These are phyloP conservation scores for Cystofilobasidium capitatum DNA, from an alignment of 768 basidiomycete species.

Conservation along the genomic window DNA sequence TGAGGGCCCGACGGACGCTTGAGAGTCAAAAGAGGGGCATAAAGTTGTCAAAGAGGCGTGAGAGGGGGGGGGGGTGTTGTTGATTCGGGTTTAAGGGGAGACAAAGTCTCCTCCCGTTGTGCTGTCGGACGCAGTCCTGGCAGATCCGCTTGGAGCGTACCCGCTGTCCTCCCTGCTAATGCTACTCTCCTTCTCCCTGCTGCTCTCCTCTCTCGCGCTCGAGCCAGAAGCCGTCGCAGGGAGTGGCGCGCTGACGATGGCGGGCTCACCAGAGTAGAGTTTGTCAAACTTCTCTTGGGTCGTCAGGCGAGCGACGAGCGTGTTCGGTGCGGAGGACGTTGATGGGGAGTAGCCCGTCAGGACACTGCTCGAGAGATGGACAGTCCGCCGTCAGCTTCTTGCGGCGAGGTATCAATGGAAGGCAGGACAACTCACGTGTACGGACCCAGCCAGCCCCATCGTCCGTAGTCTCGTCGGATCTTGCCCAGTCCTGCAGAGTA, in stretches of 20 bases:
- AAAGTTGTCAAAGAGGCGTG: too few species aligned
- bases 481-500: background rate
- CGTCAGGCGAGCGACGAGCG: background rate
- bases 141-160: background rate
- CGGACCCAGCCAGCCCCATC: background rate
- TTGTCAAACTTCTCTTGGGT: background rate
- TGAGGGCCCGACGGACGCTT: too few species aligned
- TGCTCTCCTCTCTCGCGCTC: too few species aligned
- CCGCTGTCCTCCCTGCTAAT: background rate
- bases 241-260: too few species aligned
- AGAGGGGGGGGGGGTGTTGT: too few species aligned
- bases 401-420: background rate
- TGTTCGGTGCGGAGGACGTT: background rate
- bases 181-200: background rate
- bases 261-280: background rate
- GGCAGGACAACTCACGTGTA: background rate
- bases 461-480: conserved; percentile 1
- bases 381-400: too few species aligned
- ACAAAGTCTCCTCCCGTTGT: background rate
- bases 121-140: background rate
- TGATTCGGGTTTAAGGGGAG: too few species aligned
- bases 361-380: background rate
- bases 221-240: too few species aligned
- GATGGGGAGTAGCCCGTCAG: background rate
- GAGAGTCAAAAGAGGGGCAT: too few species aligned